Base-by-base conservation (phyloP, 2,329 filamentous ascomycete genomes). In the Uncinocarpus reesii region DNA sequence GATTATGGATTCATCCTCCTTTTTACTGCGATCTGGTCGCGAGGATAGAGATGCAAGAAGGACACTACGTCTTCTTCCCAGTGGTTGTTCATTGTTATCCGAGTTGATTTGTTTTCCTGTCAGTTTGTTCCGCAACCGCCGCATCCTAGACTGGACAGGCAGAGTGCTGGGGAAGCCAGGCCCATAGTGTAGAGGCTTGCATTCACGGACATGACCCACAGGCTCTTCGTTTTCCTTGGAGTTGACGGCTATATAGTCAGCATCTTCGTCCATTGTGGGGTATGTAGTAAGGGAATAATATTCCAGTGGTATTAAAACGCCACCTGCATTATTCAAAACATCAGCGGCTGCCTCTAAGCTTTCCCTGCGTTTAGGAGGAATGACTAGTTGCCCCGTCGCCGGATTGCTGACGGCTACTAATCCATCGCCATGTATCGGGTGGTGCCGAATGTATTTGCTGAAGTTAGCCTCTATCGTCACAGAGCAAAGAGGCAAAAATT, bases 401-500 rank as follows among this genome's bases (percentile, higher is more conserved):
- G 41, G 41, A 24, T 18, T 28, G 2, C n/a, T 41, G 24, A 23
- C 15, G 8, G 38, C 7, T n/a, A 29, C n/a, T n/a, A 5, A 32
- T 34, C 10, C 18, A 34, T 32, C 20, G 6, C 41, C 41, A 34
- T 32, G 15, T 15, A 43, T 16, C 15, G 28, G 28, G 10, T 43
- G 28, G 20, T 13, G 24, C 7, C 18, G 28, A 21, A 43, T 7
- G 13, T 43, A 43, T 18, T 11, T 32, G 18, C 28, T 18, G 11
- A 34, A 43, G 20, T 43, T 43, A 18, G 41, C 41, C 13, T 43
- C 41, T 21, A 43, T 34, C 3, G 41, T 43, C 41, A 43, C 28
- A n/a, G 16, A 43, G 29, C 28, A 43, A 24, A 43, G 41, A 43
- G 41, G 41, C 16, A 43, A 16, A n/a, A 43, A 43, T 34, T 43